Base-by-base conservation (phyloP, 352 stramenopile genomes). In the Pythium volutum region DNA sequence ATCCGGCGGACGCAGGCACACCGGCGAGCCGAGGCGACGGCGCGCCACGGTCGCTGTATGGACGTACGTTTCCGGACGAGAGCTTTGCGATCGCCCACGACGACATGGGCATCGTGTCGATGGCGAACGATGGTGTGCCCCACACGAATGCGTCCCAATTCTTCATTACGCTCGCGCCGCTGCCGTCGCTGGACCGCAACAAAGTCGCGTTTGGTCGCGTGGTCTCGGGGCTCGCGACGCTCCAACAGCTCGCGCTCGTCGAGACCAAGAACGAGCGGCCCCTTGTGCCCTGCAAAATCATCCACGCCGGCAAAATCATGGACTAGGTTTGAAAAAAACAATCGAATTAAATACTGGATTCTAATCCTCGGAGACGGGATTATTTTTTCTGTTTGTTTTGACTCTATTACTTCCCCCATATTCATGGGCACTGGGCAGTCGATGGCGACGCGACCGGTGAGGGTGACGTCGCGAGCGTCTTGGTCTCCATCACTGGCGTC, bases 121-220 rank as follows among this genome's bases (percentile, higher is more conserved):
- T 99, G 97, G 97, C 97, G 29, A 99, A 99, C 69, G 81, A 68
- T 57, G 67, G 96, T 78, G n/a, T 25, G 0, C 88, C 82, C 20
- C 88, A 98, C 66, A 98, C 97, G 7, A 99, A 99, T 59, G 97
- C 97, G 14, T 98, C 86, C 20, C 98, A 99, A 74, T 99, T 99
- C 73, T 99, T 99, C 79, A 98, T 99, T 67, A 99, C 97, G 7
- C 58, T 95, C 29, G 73, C 79, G 10, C 77, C 80, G 5, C 64
- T 87, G 52, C 74, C 79, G 8, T 90, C 66, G 61, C 69, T 95
- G 34, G 77, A 95, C 48, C 79, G 81, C 1, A 81, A 74, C 29
- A 90, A 89, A 76, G 84, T 93, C 29, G 84, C 81, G 15, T 93
- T 91, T 64, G 81, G 84, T 10, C 78, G 80, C 51, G 80, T 93